Base-by-base conservation (phyloP, 2,329 filamentous ascomycete species). In the Botryotinia calthae region DNA sequence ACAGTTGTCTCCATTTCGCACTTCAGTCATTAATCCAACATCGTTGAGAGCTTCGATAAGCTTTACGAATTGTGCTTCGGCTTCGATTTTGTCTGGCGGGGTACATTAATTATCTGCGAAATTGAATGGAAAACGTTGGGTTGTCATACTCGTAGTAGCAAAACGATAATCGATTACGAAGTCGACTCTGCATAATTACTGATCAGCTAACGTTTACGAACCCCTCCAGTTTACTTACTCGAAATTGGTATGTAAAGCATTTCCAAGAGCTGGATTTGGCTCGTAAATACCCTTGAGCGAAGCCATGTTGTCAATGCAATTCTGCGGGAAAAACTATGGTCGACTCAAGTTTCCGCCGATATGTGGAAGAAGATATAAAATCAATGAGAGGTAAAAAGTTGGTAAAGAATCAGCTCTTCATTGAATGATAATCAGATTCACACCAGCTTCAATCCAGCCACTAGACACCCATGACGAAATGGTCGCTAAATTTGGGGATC, bases 21-120 rank as follows among this genome's bases (percentile, higher is more conserved):
- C 95, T 83, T 98, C 94, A 16, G 93, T 94, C 59, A 92, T 89
- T 75, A 98, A 87, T n/a, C 95, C 95, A 62, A 95, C 92, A 66
- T 86, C 85, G 46, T 92, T 89, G 56, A 99, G 87, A 56, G 90
- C 88, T 78, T 92, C 85, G 78, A 97, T 87, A 58, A 98, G 89
- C 79, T 91, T 89, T 76, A 92, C 88, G 80, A 97, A 97, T 77
- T 91, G 87, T 25, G 89, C 88, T 80, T 91, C 88, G 25, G 94
- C 93, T 80, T 92, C 86, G 56, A 85, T 83, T 78, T 88, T 89
- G 77, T 91, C 93, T 94, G 77, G 51, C 44, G 51, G 25, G 25
- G 59, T 54, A 20, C 25, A 54, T 48, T 76, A 44, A 79, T 73
- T 31, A 44, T 6, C 34, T 54, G 69, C 77, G 72, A 79, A 72